These are phyloP conservation scores for Sclerotinia spermophila DNA, from an alignment of 2,329 filamentous ascomycete species.

Conservation along the genomic window DNA sequence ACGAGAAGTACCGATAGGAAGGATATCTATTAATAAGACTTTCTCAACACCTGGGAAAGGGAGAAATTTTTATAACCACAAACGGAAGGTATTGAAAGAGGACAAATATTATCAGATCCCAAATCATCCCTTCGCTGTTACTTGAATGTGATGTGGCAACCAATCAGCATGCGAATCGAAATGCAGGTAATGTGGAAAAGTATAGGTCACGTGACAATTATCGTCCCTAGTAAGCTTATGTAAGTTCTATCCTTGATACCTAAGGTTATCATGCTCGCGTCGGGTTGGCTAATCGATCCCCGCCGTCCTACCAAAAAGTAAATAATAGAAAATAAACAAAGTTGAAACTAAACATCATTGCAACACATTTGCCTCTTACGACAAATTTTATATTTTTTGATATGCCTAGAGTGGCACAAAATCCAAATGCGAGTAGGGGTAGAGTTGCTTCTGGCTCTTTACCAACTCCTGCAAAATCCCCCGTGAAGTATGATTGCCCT, in stretches of 20 bases:
- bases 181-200: neutral
- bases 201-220: neutral
- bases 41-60: neutral
- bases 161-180: too few species aligned
- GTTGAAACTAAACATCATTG: neutral
- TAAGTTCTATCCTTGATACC: neutral
- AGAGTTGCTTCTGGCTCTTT: constrained; percentile 40
- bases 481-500: constrained; percentile 35
- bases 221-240: neutral
- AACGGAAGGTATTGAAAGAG: too few species aligned
- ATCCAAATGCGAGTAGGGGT: constrained; percentile 41
- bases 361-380: neutral
- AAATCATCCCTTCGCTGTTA: neutral
- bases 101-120: neutral
- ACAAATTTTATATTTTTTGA: neutral
- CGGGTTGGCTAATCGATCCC: neutral
- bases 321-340: constrained; percentile 20
- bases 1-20: neutral
- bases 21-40: neutral
- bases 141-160: neutral
- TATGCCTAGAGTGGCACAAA: constrained; percentile 56
- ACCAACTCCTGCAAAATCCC: constrained; percentile 37
- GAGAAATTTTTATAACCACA: too few species aligned
- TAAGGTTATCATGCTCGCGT: neutral
- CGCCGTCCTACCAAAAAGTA: constrained; percentile 4